These are phyloP conservation scores for Salinomyces thailandicus DNA, from an alignment of 2,329 filamentous ascomycete species.

Conservation along the genomic window DNA sequence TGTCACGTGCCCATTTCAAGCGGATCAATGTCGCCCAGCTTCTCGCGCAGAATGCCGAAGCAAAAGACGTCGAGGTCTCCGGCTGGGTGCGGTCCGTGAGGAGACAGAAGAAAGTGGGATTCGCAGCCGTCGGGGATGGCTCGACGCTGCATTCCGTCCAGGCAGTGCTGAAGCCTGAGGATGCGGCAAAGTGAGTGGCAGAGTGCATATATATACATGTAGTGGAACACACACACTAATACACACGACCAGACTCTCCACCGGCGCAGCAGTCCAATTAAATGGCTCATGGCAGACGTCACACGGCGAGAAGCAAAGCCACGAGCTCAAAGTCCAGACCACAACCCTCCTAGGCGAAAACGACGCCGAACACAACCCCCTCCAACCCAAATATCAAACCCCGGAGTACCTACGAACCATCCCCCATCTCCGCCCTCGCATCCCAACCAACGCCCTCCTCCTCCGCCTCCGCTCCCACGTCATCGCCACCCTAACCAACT, in stretches of 20 bases:
- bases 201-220: too few relatives aligned
- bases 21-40: slow-evolving; percentile 17
- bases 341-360: slow-evolving; percentile 65
- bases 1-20: slow-evolving; percentile 9
- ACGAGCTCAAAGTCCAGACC: slow-evolving; percentile 67
- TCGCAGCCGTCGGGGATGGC: slow-evolving; percentile 79
- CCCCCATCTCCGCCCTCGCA: slow-evolving; percentile 75
- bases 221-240: too few relatives aligned
- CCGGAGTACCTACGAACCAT: slow-evolving; percentile 79
- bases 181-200: slow-evolving; percentile 61
- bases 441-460: slow-evolving; percentile 69
- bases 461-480: slow-evolving; percentile 74
- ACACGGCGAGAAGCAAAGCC: slow-evolving; percentile 54
- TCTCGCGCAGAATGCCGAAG: slow-evolving; percentile 13
- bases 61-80: slow-evolving; percentile 41
- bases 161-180: slow-evolving; percentile 61
- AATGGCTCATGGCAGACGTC: slow-evolving; percentile 66
- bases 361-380: slow-evolving; percentile 78
- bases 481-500: slow-evolving; percentile 60
- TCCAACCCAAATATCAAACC: slow-evolving; percentile 94
- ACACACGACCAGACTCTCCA: slow-evolving; percentile 55
- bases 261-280: slow-evolving; percentile 69
- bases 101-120: slow-evolving; percentile 73
- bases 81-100: slow-evolving; percentile 78
- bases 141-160: slow-evolving; percentile 71